Evolutionary conservation across 2,329 filamentous ascomycete genomes (phyloP).

Genomic region (Cryphonectria radicalis): DNA sequence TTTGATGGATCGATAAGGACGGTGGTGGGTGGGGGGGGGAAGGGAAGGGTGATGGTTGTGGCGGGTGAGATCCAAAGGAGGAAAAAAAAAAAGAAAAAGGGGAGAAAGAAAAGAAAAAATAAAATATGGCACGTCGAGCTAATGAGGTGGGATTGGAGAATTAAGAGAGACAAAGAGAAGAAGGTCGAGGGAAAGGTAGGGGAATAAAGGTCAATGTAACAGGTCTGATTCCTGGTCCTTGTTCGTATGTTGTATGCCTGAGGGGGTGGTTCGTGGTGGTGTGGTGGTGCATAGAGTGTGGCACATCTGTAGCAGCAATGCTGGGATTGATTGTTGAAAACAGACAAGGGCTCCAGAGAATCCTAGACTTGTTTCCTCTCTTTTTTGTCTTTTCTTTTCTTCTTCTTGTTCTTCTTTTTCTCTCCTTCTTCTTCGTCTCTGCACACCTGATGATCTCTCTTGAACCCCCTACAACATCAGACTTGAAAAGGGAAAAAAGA

Average conservation of each 20-base stretch:
- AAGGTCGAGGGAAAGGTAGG: constrained; percentile 5
- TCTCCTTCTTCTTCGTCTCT: too few species aligned
- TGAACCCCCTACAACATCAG: neutral
- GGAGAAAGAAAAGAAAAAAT: neutral
- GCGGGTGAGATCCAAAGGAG: neutral
- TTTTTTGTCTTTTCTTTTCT: neutral
- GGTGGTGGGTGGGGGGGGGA: constrained; percentile 28
- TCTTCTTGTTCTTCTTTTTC: neutral
- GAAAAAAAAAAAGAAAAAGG: too few species aligned
- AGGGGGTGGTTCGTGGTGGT: neutral
- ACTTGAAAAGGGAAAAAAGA: neutral
- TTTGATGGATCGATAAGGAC: constrained; percentile 19
- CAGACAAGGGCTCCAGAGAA: neutral
- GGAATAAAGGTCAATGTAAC: neutral
- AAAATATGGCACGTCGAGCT: neutral
- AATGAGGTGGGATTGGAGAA: constrained; percentile 17
- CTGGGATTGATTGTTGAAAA: neutral
- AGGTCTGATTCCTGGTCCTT: neutral
- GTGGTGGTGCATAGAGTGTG: neutral
- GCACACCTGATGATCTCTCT: neutral
- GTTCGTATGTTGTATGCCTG: constrained; percentile 4
- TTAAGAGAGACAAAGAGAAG: constrained; percentile 2
- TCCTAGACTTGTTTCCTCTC: neutral
- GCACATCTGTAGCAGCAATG: constrained; percentile 2
- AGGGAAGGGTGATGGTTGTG: too few species aligned